Evolutionary conservation across 345 rosid genomes (phyloP).

Genomic region (Firmiana major): DNA sequence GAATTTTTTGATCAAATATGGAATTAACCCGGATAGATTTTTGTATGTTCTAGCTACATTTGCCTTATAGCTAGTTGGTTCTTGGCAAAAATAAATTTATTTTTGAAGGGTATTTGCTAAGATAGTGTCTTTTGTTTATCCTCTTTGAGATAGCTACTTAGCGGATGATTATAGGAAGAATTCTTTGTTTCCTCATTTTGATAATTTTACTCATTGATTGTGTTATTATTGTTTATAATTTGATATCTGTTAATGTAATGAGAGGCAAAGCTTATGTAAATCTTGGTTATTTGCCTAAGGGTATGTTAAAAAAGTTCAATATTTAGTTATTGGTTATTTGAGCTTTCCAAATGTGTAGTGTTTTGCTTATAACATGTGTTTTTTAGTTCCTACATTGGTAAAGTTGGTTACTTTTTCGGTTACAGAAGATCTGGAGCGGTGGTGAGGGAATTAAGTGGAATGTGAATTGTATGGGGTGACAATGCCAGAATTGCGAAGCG

Average conservation of each 20-base stretch:
- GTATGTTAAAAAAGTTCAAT: not conserved
- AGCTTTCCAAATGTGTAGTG: slow-evolving; percentile 5
- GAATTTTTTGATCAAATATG: slow-evolving; percentile 11
- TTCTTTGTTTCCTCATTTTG: not conserved
- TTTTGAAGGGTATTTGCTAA: slow-evolving; percentile 17
- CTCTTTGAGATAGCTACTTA: slow-evolving; percentile 3
- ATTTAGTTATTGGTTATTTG: slow-evolving; percentile 9
- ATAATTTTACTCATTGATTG: not conserved
- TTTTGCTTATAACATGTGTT: not conserved
- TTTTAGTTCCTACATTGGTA: slow-evolving; percentile 10
- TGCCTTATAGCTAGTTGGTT: slow-evolving; percentile 16
- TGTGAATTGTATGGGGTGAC: slow-evolving; percentile 89
- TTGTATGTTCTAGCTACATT: slow-evolving; percentile 27
- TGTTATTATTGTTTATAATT: slow-evolving; percentile 8
- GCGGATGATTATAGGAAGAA: slow-evolving; percentile 3
- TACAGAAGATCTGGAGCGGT: slow-evolving; percentile 41
- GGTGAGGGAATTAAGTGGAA: slow-evolving; percentile 31
- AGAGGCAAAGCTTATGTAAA: not conserved
- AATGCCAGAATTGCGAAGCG: slow-evolving; percentile 98
- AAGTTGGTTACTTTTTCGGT: slow-evolving; percentile 16
- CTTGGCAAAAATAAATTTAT: not conserved
- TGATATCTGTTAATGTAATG: slow-evolving; percentile 5
- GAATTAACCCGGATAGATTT: slow-evolving; percentile 16
- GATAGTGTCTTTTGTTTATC: slow-evolving; percentile 6
- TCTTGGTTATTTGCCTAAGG: slow-evolving; percentile 14